These are phyloP conservation scores for Coemansia furcata DNA, from an alignment of 192 early-diverging fungal genomes.

Conservation along the genomic window DNA sequence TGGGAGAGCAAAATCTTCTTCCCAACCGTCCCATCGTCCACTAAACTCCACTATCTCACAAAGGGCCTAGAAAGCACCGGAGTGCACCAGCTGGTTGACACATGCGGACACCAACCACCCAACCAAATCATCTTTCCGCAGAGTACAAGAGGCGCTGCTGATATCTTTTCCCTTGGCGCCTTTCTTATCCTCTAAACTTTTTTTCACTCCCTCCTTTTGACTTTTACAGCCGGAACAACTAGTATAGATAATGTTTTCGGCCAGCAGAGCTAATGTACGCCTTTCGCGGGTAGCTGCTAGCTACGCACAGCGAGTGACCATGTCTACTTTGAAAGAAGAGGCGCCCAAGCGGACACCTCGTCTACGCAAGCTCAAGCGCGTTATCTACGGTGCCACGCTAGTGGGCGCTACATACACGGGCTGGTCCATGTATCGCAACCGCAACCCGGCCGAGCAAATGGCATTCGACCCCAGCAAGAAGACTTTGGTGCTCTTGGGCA, in stretches of 20 bases:
- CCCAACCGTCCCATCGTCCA: background rate
- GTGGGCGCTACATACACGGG: constrained; percentile 32
- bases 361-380: constrained; percentile 40
- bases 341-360: constrained; percentile 26
- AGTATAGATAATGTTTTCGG: constrained; percentile 22
- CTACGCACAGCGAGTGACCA: constrained; percentile 35
- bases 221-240: background rate
- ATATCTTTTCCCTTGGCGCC: background rate
- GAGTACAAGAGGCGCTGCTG: background rate
- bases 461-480: constrained; percentile 47
- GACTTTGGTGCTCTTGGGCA: constrained; percentile 45
- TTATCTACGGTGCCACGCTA: constrained; percentile 23
- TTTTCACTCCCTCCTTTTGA: background rate
- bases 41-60: constrained; percentile 3
- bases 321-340: constrained; percentile 32
- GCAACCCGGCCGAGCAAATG: constrained; percentile 40
- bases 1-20: background rate
- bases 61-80: constrained; percentile 1
- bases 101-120: constrained; percentile 1
- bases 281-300: constrained; percentile 18
- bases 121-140: background rate
- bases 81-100: background rate
- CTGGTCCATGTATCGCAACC: constrained; percentile 51
- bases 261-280: constrained; percentile 13
- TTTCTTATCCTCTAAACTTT: background rate